Evolutionary conservation across 768 basidiomycete genomes (phyloP), one percentile per base, ranked within the genome.

Genomic region (Boletus pseudo-olivaceus): DNA sequence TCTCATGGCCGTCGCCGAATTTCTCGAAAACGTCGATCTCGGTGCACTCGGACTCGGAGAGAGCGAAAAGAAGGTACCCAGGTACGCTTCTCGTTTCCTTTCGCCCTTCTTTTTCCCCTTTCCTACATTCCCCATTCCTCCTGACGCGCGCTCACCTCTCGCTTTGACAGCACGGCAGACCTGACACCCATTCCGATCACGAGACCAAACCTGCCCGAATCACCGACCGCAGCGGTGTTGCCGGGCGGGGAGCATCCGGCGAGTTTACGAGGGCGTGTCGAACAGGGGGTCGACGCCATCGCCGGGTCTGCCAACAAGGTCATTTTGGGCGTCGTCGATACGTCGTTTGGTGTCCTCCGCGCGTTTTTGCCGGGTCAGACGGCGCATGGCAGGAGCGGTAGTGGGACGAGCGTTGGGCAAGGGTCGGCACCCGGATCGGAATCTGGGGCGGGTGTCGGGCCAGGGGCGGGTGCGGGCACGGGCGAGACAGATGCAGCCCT

Each of bases 1-100:
- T 70, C 76, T 97, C 37, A 84, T 95, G 78, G 96, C 96, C 11
- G 94, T 96, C 6, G 91, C 90, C 1, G 95, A 98, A 67, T 99
- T 98, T 68, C 76, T 98, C 48, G 93, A 96, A 73, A 91, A 94
- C 66, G 93, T 98, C 34, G 93, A 98, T 72, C 76, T 97, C 52
- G 86, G 80, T 8, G 82, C 78, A 1, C 73, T 90, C 19, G 85
- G 81, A 0, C 71, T 92, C 7, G 82, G 79, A 7, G 83, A 85
- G 48, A 79, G 78, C 33, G 82, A 82, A 51, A 76, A 75, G 45
- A 75, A 72, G 29, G 77, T 82, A 4, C 68, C 84, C 62, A 87
- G 84, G 87, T 87, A 49, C 26, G 75, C 43, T 12, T 19, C 30
- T 2, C 19, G 19, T 20, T 26, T 9, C 4, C 9, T 12, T 1